Conservation (phyloP, 768 basidiomycete genomes). For the Termitomyces sp. region DNA sequence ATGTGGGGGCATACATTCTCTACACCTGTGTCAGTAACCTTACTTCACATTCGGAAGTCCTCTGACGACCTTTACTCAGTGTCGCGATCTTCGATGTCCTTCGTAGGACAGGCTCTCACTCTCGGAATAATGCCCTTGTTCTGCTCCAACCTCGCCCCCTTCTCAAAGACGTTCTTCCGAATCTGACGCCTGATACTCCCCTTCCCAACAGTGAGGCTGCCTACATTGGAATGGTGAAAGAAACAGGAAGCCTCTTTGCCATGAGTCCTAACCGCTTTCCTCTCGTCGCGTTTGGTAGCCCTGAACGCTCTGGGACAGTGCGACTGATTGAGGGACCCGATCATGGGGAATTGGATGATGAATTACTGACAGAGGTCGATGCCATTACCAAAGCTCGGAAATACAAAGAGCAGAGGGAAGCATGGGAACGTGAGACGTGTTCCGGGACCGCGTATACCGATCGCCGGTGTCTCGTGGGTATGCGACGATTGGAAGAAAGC, state of each 20-base stretch:
- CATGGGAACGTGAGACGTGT: slow-evolving; percentile 15
- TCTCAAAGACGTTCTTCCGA: slow-evolving; percentile 69
- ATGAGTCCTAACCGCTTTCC: slow-evolving; percentile 84
- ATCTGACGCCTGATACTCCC: slow-evolving; percentile 36
- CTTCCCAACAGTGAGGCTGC: slow-evolving; percentile 59
- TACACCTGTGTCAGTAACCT: slow-evolving; percentile 60
- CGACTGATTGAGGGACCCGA: slow-evolving; percentile 24
- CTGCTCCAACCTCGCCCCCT: slow-evolving; percentile 84
- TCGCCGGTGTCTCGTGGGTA: slow-evolving; percentile 60
- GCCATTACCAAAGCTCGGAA: slow-evolving; percentile 42
- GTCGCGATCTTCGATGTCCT: slow-evolving; percentile 85
- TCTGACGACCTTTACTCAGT: slow-evolving; percentile 32
- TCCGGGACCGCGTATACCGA: slow-evolving; percentile 27
- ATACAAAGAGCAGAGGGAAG: slow-evolving; percentile 17
- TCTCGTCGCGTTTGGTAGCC: slow-evolving; percentile 65
- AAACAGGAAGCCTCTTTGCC: slow-evolving; percentile 74
- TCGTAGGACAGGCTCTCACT: slow-evolving; percentile 25
- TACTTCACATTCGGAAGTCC: not conserved
- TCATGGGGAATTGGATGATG: slow-evolving; percentile 18
- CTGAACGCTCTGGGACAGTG: slow-evolving; percentile 18
- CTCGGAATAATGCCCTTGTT: slow-evolving; percentile 57
- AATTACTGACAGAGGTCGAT: slow-evolving; percentile 42
- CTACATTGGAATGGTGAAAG: slow-evolving; percentile 77
- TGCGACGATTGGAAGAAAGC: slow-evolving; percentile 50
- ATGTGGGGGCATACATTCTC: slow-evolving; percentile 62